These are phyloP conservation scores for Tylopilus sp. DNA, from an alignment of 768 basidiomycete species.

Conservation along the genomic window DNA sequence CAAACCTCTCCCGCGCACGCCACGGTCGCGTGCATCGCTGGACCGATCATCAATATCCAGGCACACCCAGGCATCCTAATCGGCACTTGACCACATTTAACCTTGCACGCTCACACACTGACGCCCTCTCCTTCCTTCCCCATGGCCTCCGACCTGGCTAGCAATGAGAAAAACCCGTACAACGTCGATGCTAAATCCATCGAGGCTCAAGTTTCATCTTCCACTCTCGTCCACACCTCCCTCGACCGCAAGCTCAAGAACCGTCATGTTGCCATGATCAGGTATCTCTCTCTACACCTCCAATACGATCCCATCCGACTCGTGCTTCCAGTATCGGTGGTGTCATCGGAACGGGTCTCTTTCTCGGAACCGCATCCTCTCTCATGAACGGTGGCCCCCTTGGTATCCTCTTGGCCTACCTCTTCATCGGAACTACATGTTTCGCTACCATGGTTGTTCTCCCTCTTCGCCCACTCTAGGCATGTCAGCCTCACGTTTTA, in stretches of 20 bases:
- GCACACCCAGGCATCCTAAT: not conserved
- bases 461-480: not conserved
- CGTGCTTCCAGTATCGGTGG: conserved; percentile 27
- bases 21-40: not conserved
- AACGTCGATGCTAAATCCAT: conserved; percentile 4
- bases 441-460: conserved; percentile 35
- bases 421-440: conserved; percentile 36
- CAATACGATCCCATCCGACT: not conserved
- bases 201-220: conserved; percentile 8
- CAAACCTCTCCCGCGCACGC: too few relatives aligned
- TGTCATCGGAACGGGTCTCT: conserved; percentile 42
- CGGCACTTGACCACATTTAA: not conserved
- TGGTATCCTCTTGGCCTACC: conserved; percentile 44
- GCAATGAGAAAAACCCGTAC: conserved; percentile 1
- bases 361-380: conserved; percentile 33
- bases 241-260: conserved; percentile 32
- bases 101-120: not conserved
- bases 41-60: not conserved
- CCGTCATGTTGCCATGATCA: conserved; percentile 37
- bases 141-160: not conserved
- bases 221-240: not conserved
- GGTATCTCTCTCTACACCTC: conserved; percentile 5
- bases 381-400: conserved; percentile 43
- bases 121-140: not conserved
- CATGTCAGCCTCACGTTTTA: not conserved